phyloP scores from a whole-genome alignment of 495 filamentous ascomycete genomes.

The Xylaria grammica region DNA sequence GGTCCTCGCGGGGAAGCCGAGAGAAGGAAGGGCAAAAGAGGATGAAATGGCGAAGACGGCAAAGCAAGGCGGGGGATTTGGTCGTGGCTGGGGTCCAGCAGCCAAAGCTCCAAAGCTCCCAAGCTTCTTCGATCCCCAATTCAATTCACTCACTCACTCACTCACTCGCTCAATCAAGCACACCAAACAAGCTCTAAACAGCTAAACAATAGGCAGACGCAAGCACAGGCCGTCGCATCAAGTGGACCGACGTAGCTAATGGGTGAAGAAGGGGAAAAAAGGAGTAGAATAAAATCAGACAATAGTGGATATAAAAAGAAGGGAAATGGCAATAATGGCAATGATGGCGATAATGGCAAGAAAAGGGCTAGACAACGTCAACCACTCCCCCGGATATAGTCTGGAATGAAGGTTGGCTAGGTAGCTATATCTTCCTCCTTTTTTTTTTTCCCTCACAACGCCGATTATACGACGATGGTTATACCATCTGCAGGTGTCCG shows the following conservation, averaged over 20 bases:
- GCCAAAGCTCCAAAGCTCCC: conserved; percentile 20
- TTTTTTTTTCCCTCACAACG: no score
- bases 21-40: background rate
- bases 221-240: background rate
- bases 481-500: background rate
- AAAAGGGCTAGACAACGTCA: background rate
- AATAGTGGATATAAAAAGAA: background rate
- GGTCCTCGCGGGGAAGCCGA: conserved; percentile 17
- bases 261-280: background rate
- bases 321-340: background rate
- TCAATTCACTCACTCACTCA: background rate
- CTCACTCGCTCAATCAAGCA: no score
- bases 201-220: background rate
- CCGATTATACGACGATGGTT: background rate
- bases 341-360: background rate
- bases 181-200: background rate
- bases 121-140: conserved; percentile 8
- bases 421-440: no score
- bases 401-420: conserved; percentile 17
- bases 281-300: background rate
- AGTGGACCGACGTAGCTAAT: background rate
- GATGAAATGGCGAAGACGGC: conserved; percentile 4
- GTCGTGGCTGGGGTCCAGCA: conserved; percentile 25
- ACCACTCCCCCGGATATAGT: conserved; percentile 5
- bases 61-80: conserved; percentile 10